Base-by-base conservation (phyloP, 148 eudicot species). In the Polygonum maritimum region DNA sequence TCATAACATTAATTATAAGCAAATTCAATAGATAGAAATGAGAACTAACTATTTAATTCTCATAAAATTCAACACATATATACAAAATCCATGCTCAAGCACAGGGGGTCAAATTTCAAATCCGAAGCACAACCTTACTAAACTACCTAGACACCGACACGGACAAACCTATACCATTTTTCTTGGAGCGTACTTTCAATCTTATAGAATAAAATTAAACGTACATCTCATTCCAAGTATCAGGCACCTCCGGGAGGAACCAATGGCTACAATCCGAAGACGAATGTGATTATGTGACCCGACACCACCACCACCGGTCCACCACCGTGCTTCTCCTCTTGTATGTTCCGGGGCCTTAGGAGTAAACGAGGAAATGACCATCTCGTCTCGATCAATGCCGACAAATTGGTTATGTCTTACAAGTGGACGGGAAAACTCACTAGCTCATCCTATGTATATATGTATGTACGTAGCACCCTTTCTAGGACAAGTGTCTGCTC, bases 171-270 rank as follows among this genome's bases (percentile, higher is more conserved):
- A 51, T n/a, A 14, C 55, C 3, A 14, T 18, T 18, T 51, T 7
- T 6, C 41, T 39, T 39, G 41, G 41, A 7, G 3, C 41, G 3
- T 39, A 39, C 41, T 0, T 44, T 55, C 26, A n/a, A 13, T 3
- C 62, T 58, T 65, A 88, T 74, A 92, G 79, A 69, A 86, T 79
- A 67, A 81, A 91, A 84, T 76, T 85, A 21, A 92, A 69, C 83
- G 31, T 26, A 26, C 31, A 92, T 77, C 67, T 90, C 95, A 75
- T 92, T 92, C 97, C 95, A 92, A 44, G 83, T 77, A 70, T 92
- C 97, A 33, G 97, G 97, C 16, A 92, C 97, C 1, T 95, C 97
- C 74, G 97, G 97, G 52, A 92, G 88, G 78, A 95, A 92, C 97
- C 97, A 92, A 62, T 90, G 97, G 76, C 97, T 92, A 21, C 97